A percentile compares a stretch with the other conserved stretches of the same genome.
These are phyloP conservation scores for Hyaloscypha variabilis DNA, from an alignment of 495 filamentous ascomycete genomes.

Conservation along the genomic window DNA sequence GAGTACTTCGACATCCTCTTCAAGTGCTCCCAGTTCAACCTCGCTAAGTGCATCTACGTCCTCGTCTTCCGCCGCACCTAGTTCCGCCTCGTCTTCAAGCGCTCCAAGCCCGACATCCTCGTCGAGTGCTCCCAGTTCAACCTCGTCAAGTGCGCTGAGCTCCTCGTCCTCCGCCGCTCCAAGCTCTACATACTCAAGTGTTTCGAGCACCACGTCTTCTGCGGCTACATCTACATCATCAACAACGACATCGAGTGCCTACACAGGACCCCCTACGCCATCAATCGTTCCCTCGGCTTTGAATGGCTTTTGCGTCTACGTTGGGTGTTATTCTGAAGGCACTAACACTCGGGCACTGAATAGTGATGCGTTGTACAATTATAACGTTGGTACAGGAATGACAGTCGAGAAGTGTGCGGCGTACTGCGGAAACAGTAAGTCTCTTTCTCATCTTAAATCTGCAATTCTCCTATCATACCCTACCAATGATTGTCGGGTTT, in stretches of 20 bases:
- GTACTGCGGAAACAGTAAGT: background rate
- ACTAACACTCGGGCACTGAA: constrained; percentile 21
- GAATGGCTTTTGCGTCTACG: constrained; percentile 20
- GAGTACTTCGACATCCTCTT: background rate
- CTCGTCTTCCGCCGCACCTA: background rate
- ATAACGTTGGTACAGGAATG: background rate
- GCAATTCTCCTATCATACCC: too few species aligned
- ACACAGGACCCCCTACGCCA: constrained; percentile 6
- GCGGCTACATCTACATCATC: background rate
- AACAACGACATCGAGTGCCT: background rate
- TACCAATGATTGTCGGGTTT: too few species aligned
- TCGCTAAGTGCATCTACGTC: background rate
- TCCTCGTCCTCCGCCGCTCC: background rate
- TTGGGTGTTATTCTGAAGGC: constrained; percentile 35
- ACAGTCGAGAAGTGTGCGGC: constrained; percentile 6
- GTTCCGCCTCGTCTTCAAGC: background rate
- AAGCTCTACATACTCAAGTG: constrained; percentile 8
- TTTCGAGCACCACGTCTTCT: background rate
- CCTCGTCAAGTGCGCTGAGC: background rate
- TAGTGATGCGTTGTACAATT: background rate
- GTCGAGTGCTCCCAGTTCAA: background rate
- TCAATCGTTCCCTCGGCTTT: constrained; percentile 10
- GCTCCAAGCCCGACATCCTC: background rate
- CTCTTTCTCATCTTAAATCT: constrained; percentile 3
- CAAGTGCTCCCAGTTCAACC: background rate